Evolutionary conservation across 2,329 filamentous ascomycete species (phyloP).

Genomic region (Trichoderma afroharzianum): DNA sequence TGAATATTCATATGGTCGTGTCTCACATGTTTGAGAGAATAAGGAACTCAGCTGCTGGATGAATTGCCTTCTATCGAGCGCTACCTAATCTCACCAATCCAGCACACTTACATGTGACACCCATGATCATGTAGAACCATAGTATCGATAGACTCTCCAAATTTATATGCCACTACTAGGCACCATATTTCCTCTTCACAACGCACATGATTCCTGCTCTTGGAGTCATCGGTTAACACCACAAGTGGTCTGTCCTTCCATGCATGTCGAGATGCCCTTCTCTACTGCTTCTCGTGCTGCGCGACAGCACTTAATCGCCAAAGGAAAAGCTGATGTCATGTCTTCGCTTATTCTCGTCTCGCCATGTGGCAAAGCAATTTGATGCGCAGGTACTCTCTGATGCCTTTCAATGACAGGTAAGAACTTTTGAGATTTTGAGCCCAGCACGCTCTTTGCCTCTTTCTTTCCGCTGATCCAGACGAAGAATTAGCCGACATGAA

Average conservation of each 20-base stretch:
- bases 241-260: not conserved
- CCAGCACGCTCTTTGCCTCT: not conserved
- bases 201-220: not conserved
- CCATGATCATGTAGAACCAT: not conserved
- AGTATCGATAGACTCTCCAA: not conserved
- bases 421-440: not conserved
- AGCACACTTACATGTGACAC: not conserved
- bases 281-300: not conserved
- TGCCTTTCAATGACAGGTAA: not conserved
- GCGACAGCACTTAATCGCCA: not conserved
- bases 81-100: not conserved
- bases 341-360: not conserved
- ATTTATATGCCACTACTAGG: too few relatives aligned
- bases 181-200: not conserved
- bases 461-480: not conserved
- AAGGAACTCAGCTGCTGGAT: not conserved
- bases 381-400: not conserved
- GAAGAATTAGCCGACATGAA: not conserved
- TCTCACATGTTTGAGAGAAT: not conserved
- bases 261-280: not conserved
- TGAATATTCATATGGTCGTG: not conserved
- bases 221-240: not conserved
- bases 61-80: not conserved
- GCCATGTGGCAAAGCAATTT: not conserved
- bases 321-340: not conserved